Base-by-base conservation (phyloP, 2,329 filamentous ascomycete species). In the Metarhizium sp. region DNA sequence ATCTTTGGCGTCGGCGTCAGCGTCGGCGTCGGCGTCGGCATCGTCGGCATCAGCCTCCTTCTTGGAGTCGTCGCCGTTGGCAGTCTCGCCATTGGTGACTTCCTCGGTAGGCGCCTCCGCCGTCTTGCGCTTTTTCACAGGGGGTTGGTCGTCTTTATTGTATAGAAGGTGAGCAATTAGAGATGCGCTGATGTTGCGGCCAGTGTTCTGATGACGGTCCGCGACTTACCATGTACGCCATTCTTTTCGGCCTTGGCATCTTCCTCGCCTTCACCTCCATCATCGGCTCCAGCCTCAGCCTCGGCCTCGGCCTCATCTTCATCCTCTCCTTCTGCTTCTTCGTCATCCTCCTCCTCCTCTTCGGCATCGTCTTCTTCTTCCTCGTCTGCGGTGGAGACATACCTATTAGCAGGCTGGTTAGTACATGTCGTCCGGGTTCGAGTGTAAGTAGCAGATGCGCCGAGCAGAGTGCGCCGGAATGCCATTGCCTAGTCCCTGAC, bases 41-140 rank as follows among this genome's bases (percentile, higher is more conserved):
- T 67, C 69, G 2, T 67, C 67, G 13, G 5, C 59, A 14, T 67
- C 67, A 13, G 71, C 70, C 1, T 70, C 70, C 40, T 55, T 40
- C 13, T 51, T 18, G 2, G 50, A 51, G 0, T 70, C 71, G 4
- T 63, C 66, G 1, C 66, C 68, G 20, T 63, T 67, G 25, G 63
- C 65, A n/a, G 64, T 71, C 16, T 71, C 63, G 58, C 70, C 70
- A 59, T 71, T 70, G 48, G 64, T 57, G 14, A 61, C 64, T 47
- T 64, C 64, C 50, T 65, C 64, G 20, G 58, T 64, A 25, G 65
- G 61, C 30, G 66, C 66, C 29, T 68, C 62, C 55, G 62, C 67
- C 30, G 74, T 77, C 73, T 78, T 80, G 62, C 71, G 73, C 69
- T 78, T 79, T 71, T 80, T 80, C 55, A 73, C 73, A 42, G 77